Evolutionary conservation across 345 rosid genomes (phyloP), one percentile per base, ranked within the genome.

Genomic region (Salix dunnii): DNA sequence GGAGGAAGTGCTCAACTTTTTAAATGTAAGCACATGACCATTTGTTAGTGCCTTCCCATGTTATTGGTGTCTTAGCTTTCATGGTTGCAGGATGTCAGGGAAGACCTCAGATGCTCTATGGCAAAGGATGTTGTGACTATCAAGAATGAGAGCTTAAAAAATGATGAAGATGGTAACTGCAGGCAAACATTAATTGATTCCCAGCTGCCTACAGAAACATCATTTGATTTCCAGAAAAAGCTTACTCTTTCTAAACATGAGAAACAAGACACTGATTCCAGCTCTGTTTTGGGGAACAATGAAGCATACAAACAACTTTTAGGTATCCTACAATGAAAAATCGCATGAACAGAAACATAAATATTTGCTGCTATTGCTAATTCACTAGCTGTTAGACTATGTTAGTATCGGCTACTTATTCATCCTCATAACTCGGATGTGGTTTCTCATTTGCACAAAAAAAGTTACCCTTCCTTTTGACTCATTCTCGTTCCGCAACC

Each of bases 61-160:
- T 65, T 38, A 48, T 65, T 84, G 77, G 71, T 80, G 71, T 79
- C 87, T 81, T 61, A 84, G 48, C 74, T 78, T 82, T 61, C 55
- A 33, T 53, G 70, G 42, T 75, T 86, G 80, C 93, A 95, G 99
- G 91, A 88, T 81, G 99, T 84, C 25, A 88, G 97, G 82, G 97
- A 91, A 77, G 97, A 89, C 71, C 97, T 95, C 66, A 92, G 99
- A 85, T 82, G 83, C 84, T 91, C 97, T 35, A 93, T 95, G 99
- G 97, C 97, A 74, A 93, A 89, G 78, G 99, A 93, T 80, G 75
- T 75, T 30, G 87, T 89, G 67, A 85, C 88, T 80, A 90, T 95
- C 67, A 91, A 89, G 79, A 95, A 90, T 30, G 96, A 95, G 89
- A 87, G 90, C 85, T 84, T 95, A 77, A 85, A 81, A 74, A 85